Evolutionary conservation across 2,329 filamentous ascomycete genomes (phyloP).

Genomic region (Conoideocrella luteorostrata): DNA sequence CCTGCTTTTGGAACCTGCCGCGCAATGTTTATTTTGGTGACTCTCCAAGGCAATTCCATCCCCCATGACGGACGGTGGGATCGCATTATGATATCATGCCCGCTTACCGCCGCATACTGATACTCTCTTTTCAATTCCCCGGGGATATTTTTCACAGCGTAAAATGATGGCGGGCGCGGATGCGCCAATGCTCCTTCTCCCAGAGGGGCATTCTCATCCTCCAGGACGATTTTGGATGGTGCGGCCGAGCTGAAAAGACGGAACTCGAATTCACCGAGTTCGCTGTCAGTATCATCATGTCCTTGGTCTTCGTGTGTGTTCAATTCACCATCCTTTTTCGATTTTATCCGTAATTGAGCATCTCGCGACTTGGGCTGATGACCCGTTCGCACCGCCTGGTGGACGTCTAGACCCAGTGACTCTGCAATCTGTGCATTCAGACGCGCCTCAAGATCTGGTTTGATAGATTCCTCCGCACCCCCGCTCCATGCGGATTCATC

Average conservation of each 20-base stretch:
- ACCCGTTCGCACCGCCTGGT: not conserved
- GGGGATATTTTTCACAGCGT: slow-evolving; percentile 36
- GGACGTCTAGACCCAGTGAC: slow-evolving; percentile 35
- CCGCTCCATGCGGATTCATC: slow-evolving; percentile 19
- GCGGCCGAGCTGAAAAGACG: slow-evolving; percentile 48
- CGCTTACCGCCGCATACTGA: slow-evolving; percentile 40
- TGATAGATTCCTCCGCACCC: slow-evolving; percentile 24
- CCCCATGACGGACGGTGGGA: slow-evolving; percentile 47
- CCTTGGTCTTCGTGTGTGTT: slow-evolving; percentile 21
- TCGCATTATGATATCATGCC: slow-evolving; percentile 41
- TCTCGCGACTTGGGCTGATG: not conserved
- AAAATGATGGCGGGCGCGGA: slow-evolving; percentile 40
- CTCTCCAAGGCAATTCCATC: slow-evolving; percentile 54
- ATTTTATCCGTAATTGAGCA: not conserved
- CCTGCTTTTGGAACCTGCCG: slow-evolving; percentile 17
- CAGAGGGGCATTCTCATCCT: slow-evolving; percentile 31
- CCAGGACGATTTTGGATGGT: slow-evolving; percentile 45
- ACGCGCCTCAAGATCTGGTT: slow-evolving; percentile 34
- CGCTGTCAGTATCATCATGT: slow-evolving; percentile 16
- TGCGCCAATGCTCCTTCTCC: slow-evolving; percentile 29
- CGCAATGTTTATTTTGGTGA: slow-evolving; percentile 37
- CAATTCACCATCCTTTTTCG: slow-evolving; percentile 12
- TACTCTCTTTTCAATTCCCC: slow-evolving; percentile 33
- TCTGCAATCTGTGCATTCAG: slow-evolving; percentile 43
- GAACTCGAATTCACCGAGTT: slow-evolving; percentile 44